phyloP scores from a whole-genome alignment of 192 early-diverging fungal species.

The Mycoemilia scoparia region DNA sequence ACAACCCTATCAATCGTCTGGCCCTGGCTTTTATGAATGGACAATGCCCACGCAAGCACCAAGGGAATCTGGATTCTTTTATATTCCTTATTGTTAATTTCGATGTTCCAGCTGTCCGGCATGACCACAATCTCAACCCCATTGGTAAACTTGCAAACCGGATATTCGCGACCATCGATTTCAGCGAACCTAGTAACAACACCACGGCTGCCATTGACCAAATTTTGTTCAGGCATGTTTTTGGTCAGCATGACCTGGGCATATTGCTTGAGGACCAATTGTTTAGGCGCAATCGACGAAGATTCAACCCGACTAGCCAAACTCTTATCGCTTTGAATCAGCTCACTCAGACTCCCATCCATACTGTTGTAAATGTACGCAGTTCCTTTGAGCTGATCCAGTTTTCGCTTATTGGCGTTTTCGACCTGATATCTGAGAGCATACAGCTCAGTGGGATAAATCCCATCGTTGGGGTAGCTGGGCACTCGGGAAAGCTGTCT shows the following conservation, averaged over 20 bases:
- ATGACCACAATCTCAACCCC: conserved; percentile 30
- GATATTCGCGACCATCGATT: conserved; percentile 17
- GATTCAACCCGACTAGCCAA: conserved; percentile 11
- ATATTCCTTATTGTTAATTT: conserved; percentile 20
- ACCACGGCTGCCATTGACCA: conserved; percentile 74
- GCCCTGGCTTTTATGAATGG: conserved; percentile 78
- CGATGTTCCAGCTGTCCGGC: conserved; percentile 33
- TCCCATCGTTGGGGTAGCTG: conserved; percentile 35
- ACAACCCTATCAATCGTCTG: conserved; percentile 60
- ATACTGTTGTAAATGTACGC: conserved; percentile 23
- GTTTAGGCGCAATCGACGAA: conserved; percentile 20
- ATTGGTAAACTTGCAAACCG: conserved; percentile 22
- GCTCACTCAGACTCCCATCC: not conserved
- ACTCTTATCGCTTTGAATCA: conserved; percentile 4
- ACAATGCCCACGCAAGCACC: conserved; percentile 70
- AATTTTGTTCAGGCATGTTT: conserved; percentile 35
- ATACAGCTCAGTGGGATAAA: conserved; percentile 53
- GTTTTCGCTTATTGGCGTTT: conserved; percentile 34
- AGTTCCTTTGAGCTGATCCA: conserved; percentile 35
- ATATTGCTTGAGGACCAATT: conserved; percentile 45
- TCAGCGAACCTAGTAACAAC: conserved; percentile 24
- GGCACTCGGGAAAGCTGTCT: conserved; percentile 28
- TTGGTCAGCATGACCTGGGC: conserved; percentile 84
- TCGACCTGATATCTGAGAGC: conserved; percentile 63
- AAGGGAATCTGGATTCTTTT: conserved; percentile 43